A percentile compares a stretch with the other conserved stretches of the same genome.
Conservation (phyloP, 2,329 filamentous ascomycete genomes). For the Pestalotiopsis sp. region DNA sequence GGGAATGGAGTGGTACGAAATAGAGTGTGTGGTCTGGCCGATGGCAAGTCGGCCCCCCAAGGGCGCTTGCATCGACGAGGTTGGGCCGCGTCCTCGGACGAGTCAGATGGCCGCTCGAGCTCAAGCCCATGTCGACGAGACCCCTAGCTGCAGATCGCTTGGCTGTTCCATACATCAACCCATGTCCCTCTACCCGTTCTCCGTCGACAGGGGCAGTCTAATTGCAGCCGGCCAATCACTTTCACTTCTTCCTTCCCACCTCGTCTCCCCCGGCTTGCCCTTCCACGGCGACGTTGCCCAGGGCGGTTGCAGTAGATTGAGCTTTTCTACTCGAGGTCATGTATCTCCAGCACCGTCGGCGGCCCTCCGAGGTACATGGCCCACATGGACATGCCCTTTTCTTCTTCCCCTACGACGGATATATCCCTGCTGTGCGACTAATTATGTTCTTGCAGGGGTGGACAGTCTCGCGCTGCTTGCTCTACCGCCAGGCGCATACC, state of each 20-base stretch:
- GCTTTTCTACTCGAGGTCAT: not conserved
- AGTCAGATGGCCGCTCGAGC: slow-evolving; percentile 19
- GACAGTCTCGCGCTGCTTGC: slow-evolving; percentile 4
- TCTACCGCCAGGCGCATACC: slow-evolving; percentile 4
- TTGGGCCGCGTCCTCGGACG: slow-evolving; percentile 14
- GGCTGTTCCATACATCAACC: slow-evolving; percentile 25
- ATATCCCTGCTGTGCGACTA: slow-evolving; percentile 13
- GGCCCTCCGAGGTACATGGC: not conserved
- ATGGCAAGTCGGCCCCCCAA: slow-evolving; percentile 24
- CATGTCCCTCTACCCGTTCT: slow-evolving; percentile 20
- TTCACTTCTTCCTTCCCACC: slow-evolving; percentile 8
- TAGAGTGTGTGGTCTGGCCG: slow-evolving; percentile 21
- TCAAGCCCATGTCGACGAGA: slow-evolving; percentile 22
- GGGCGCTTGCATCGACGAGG: slow-evolving; percentile 29
- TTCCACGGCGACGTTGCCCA: slow-evolving; percentile 13
- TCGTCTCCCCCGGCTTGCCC: slow-evolving; percentile 9
- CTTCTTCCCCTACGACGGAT: not conserved
- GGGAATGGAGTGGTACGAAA: slow-evolving; percentile 17
- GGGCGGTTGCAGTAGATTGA: slow-evolving; percentile 15
- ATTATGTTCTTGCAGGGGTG: slow-evolving; percentile 20
- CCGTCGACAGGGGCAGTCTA: slow-evolving; percentile 10
- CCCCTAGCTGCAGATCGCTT: slow-evolving; percentile 34
- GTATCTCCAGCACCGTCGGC: not conserved
- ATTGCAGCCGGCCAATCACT: slow-evolving; percentile 11
- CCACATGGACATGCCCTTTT: not conserved